phyloP scores from a whole-genome alignment of 345 rosid species.

The Gossypium longicalyx region DNA sequence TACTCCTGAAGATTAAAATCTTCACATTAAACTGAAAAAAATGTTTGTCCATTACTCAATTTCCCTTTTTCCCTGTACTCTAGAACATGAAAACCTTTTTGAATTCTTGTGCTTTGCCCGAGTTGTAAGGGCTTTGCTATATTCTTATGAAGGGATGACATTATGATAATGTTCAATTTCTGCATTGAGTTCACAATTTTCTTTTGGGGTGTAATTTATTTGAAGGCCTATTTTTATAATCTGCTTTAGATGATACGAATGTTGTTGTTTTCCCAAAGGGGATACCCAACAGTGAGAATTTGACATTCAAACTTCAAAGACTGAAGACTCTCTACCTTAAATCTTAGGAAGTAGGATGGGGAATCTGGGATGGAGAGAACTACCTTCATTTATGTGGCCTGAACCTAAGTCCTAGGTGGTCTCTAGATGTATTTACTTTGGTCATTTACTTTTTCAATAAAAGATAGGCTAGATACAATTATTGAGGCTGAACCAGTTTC shows the following conservation, averaged over 20 bases:
- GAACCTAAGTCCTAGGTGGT: not conserved
- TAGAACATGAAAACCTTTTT: no score
- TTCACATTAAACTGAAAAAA: not conserved
- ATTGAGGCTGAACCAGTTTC: not conserved
- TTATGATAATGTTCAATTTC: not conserved
- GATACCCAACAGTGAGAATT: not conserved
- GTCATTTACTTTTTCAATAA: not conserved
- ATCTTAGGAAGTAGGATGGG: not conserved
- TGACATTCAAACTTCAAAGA: not conserved
- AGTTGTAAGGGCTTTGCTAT: not conserved
- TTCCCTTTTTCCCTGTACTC: no score
- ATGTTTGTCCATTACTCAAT: no score
- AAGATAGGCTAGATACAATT: not conserved
- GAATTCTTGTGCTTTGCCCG: not conserved
- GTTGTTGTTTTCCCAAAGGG: not conserved
- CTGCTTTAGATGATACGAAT: not conserved
- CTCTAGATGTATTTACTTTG: not conserved
- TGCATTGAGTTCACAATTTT: not conserved
- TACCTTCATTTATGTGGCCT: not conserved
- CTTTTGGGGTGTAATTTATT: not conserved
- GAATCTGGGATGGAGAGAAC: not conserved
- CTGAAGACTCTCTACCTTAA: not conserved
- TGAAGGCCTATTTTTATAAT: not conserved
- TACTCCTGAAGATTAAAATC: not conserved
- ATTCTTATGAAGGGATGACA: not conserved